These are phyloP conservation scores for Calonectria crousiana DNA, from an alignment of 2,329 filamentous ascomycete species.

Conservation along the genomic window DNA sequence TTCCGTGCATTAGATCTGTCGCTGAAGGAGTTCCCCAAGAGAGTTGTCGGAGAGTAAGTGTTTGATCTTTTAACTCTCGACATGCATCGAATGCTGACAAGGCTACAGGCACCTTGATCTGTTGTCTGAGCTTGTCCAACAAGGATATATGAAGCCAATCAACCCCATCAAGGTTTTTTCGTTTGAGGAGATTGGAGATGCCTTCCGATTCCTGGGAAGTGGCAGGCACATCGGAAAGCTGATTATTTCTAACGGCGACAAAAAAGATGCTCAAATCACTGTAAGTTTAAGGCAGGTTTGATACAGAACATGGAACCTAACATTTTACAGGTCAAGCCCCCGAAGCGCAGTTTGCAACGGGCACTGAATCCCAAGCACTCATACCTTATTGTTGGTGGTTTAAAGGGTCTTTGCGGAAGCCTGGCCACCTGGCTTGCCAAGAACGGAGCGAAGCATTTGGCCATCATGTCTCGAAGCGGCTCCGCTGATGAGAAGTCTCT, in stretches of 20 bases:
- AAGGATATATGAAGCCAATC: conserved; percentile 36
- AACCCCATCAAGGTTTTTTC: conserved; percentile 39
- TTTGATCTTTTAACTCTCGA: not conserved
- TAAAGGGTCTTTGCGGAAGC: conserved; percentile 51
- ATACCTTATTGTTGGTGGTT: conserved; percentile 54
- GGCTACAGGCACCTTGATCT: not conserved
- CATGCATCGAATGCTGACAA: not conserved
- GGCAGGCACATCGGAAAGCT: conserved; percentile 1
- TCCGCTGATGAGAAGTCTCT: conserved; percentile 43
- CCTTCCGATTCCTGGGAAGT: conserved; percentile 51
- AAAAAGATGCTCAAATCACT: conserved; percentile 5
- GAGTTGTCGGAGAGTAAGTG: conserved; percentile 4
- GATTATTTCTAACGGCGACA: conserved; percentile 1
- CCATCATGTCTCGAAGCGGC: conserved; percentile 46
- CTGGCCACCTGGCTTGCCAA: conserved; percentile 49
- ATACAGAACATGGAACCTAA: not conserved
- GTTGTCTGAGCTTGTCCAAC: conserved; percentile 19
- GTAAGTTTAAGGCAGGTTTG: not conserved
- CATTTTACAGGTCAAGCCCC: not conserved
- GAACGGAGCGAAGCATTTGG: conserved; percentile 50
- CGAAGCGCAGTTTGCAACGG: not conserved
- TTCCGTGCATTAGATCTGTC: not conserved
- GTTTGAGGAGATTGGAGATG: conserved; percentile 47
- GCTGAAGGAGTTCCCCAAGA: conserved; percentile 1
- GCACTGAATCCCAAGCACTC: conserved; percentile 15